phyloP scores from a whole-genome alignment of 2,329 filamentous ascomycete genomes.

The Cladosporium oxysporum region DNA sequence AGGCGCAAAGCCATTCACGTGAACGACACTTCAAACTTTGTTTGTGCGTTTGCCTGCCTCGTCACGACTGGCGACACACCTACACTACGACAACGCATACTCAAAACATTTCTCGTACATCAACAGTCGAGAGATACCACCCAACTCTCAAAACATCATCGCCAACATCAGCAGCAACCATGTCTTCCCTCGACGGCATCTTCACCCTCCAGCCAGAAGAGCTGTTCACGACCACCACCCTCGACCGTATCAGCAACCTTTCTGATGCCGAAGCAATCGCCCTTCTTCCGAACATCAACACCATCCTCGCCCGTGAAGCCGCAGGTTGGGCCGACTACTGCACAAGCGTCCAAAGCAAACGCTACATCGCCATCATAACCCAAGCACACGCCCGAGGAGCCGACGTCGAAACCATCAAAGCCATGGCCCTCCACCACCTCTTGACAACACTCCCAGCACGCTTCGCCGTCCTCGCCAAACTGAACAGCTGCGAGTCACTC shows the following conservation, averaged over 20 bases:
- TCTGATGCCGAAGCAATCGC: background rate
- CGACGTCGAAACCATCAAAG: background rate
- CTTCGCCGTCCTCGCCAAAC: background rate
- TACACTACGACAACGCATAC: background rate
- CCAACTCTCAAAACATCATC: background rate
- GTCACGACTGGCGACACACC: background rate
- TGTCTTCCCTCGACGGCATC: slow-evolving; percentile 9
- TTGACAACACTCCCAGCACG: background rate
- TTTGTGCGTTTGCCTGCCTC: background rate
- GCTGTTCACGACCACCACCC: background rate
- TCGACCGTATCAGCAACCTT: background rate
- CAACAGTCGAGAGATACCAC: background rate
- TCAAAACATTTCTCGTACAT: background rate
- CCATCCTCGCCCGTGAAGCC: background rate
- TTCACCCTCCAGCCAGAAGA: slow-evolving; percentile 7
- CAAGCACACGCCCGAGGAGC: background rate
- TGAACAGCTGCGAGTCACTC: background rate
- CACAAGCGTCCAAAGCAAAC: background rate
- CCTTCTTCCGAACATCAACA: background rate
- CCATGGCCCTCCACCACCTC: background rate
- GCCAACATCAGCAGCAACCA: background rate
- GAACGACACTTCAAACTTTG: background rate
- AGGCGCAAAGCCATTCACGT: background rate
- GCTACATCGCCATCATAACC: slow-evolving; percentile 1
- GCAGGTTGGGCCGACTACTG: background rate